Evolutionary conservation across 2,329 filamentous ascomycete species (phyloP).

Genomic region (Truncatella angustata): DNA sequence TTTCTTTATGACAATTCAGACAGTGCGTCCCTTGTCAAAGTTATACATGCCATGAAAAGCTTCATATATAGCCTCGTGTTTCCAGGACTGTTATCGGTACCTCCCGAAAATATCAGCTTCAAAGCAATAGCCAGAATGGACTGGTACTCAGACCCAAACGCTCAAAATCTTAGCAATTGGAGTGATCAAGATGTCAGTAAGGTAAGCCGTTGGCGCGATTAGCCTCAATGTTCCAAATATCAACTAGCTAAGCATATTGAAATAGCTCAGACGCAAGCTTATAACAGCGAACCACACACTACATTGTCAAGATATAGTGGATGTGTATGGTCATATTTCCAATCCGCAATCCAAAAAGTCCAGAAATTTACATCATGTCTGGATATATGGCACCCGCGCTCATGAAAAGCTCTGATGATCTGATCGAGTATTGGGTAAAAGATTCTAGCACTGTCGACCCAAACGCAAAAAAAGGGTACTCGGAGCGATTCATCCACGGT

Average conservation of each 20-base stretch:
- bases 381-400: slow-evolving; percentile 44
- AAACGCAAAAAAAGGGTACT: slow-evolving; percentile 34
- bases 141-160: slow-evolving; percentile 7
- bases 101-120: not conserved
- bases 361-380: slow-evolving; percentile 47
- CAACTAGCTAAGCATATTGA: not conserved
- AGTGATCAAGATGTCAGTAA: not conserved
- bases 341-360: slow-evolving; percentile 44
- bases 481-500: slow-evolving; percentile 18
- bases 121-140: not conserved
- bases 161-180: not conserved
- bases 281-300: slow-evolving; percentile 9
- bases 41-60: not conserved
- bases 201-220: too few species aligned
- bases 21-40: too few species aligned
- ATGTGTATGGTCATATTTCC: slow-evolving; percentile 38
- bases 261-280: slow-evolving; percentile 2
- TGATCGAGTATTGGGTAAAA: slow-evolving; percentile 44
- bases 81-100: too few species aligned
- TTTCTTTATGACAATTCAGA: too few species aligned
- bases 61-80: not conserved
- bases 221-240: too few species aligned
- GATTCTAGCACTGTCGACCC: slow-evolving; percentile 40
- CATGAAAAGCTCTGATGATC: slow-evolving; percentile 39
- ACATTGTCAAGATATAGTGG: slow-evolving; percentile 4